These are phyloP conservation scores for Pestalotiopsis sp. DNA, from an alignment of 2,329 filamentous ascomycete genomes.

Conservation along the genomic window DNA sequence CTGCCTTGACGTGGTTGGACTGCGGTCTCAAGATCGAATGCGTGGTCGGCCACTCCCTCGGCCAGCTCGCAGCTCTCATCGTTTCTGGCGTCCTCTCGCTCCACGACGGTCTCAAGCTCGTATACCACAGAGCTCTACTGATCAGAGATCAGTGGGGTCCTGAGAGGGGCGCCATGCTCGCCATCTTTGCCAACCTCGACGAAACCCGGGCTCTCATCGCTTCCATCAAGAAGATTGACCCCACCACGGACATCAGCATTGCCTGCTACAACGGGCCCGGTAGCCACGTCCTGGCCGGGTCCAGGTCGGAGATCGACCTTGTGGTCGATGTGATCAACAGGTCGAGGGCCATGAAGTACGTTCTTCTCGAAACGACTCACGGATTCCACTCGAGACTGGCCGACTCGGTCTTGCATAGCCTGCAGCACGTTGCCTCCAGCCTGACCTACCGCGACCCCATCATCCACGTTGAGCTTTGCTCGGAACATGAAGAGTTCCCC, in stretches of 20 bases:
- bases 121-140: constrained; percentile 33
- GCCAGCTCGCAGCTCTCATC: constrained; percentile 42
- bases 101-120: constrained; percentile 18
- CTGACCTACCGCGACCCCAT: constrained; percentile 22
- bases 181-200: constrained; percentile 33
- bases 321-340: constrained; percentile 14
- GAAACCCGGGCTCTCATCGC: constrained; percentile 25
- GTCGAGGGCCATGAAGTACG: constrained; percentile 26
- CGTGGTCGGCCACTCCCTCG: constrained; percentile 44
- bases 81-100: constrained; percentile 33
- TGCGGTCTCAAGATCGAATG: constrained; percentile 34
- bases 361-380: constrained; percentile 21
- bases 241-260: constrained; percentile 28
- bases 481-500: constrained; percentile 12
- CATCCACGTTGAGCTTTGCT: constrained; percentile 28
- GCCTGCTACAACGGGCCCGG: constrained; percentile 47
- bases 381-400: constrained; percentile 26
- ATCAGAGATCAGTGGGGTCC: constrained; percentile 36
- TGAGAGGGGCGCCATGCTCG: constrained; percentile 42
- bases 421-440: constrained; percentile 21
- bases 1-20: constrained; percentile 38
- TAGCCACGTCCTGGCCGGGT: constrained; percentile 34
- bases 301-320: constrained; percentile 25
- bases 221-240: constrained; percentile 9
- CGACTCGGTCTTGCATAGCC: constrained; percentile 31